These are phyloP conservation scores for Penicillium sp. DNA, from an alignment of 2,329 filamentous ascomycete genomes.

Conservation along the genomic window DNA sequence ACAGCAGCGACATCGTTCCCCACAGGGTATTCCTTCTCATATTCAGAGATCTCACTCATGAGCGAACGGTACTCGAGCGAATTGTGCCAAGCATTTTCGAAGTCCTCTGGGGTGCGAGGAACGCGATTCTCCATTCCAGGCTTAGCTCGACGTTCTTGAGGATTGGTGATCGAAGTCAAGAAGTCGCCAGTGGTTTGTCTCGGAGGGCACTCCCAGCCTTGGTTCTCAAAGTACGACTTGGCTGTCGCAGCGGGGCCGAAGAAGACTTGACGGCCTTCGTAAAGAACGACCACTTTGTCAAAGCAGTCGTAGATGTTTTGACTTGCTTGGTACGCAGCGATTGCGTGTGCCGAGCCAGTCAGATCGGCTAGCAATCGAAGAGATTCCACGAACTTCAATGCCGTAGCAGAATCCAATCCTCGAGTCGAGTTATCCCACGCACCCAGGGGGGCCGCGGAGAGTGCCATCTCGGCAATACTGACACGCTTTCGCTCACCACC, in stretches of 20 bases:
- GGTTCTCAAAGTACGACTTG: slow-evolving; percentile 62
- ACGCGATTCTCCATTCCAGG: slow-evolving; percentile 59
- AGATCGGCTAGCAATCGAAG: slow-evolving; percentile 51
- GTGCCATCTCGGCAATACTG: slow-evolving; percentile 54
- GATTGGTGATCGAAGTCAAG: slow-evolving; percentile 65
- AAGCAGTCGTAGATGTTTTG: slow-evolving; percentile 58
- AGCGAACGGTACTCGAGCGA: slow-evolving; percentile 41
- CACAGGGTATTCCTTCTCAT: slow-evolving; percentile 30
- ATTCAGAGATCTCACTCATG: slow-evolving; percentile 32
- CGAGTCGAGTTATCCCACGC: slow-evolving; percentile 48
- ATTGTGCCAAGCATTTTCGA: slow-evolving; percentile 39
- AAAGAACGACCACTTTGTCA: slow-evolving; percentile 69
- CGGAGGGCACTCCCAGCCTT: slow-evolving; percentile 65
- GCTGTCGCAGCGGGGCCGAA: slow-evolving; percentile 62
- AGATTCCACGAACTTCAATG: slow-evolving; percentile 55
- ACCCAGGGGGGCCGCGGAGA: slow-evolving; percentile 43
- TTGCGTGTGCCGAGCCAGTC: slow-evolving; percentile 39
- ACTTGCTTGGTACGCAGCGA: slow-evolving; percentile 50
- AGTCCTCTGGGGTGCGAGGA: slow-evolving; percentile 65
- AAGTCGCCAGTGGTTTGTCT: slow-evolving; percentile 68
- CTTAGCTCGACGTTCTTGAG: slow-evolving; percentile 54
- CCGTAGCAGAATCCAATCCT: slow-evolving; percentile 54
- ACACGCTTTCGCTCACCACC: slow-evolving; percentile 61
- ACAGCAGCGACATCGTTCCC: slow-evolving; percentile 14
- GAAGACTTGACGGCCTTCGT: slow-evolving; percentile 73